Evolutionary conservation across 441 rosid genomes (phyloP).

Genomic region (Populus hybrid): DNA sequence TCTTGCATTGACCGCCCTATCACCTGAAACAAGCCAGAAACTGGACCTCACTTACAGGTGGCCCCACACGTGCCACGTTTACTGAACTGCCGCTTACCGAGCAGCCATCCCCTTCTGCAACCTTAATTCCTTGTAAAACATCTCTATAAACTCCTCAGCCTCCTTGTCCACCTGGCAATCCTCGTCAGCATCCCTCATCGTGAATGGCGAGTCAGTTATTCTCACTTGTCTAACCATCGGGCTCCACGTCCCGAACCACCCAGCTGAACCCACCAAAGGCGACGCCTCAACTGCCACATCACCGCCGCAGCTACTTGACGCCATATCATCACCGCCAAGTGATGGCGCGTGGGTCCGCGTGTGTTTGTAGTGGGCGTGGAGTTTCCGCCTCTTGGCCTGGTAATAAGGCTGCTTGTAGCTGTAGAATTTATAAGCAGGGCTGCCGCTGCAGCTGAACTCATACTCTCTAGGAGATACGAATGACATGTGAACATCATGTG

Average conservation of each 20-base stretch:
- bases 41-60: not conserved
- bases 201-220: conserved; percentile 53
- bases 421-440: conserved; percentile 44
- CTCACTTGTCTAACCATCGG: conserved; percentile 41
- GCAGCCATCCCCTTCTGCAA: conserved; percentile 51
- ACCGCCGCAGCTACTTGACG: not conserved
- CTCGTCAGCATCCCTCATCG: conserved; percentile 29
- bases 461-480: conserved; percentile 56
- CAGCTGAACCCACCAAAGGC: conserved; percentile 33
- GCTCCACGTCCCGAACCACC: conserved; percentile 17
- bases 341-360: conserved; percentile 11
- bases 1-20: not conserved
- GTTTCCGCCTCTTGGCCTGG: conserved; percentile 21
- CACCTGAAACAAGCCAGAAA: not conserved
- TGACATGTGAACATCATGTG: conserved; percentile 42
- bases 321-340: conserved; percentile 18
- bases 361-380: conserved; percentile 9
- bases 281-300: conserved; percentile 14
- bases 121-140: conserved; percentile 58
- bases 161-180: conserved; percentile 56
- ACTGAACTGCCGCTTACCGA: conserved; percentile 12
- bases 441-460: conserved; percentile 85
- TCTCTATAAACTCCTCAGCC: conserved; percentile 80
- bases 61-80: not conserved
- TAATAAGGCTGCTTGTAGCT: conserved; percentile 11